Evolutionary conservation across 805 yeast genomes (phyloP).

Genomic region (Cephaloascus albidus): DNA sequence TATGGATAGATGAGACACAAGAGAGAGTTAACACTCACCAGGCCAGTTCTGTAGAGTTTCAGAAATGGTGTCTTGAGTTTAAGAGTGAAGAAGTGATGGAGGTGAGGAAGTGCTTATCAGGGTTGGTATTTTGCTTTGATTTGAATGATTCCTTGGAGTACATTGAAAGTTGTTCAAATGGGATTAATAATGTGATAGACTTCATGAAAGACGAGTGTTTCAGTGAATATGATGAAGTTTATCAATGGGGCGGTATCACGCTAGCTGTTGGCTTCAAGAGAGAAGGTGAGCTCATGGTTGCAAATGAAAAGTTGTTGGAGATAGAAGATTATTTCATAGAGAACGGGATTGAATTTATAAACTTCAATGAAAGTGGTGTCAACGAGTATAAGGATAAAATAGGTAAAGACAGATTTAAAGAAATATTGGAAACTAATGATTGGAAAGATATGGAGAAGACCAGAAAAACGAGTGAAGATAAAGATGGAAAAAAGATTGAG

Average conservation of each 20-base stretch:
- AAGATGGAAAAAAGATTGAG: constrained; percentile 6
- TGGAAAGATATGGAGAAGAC: constrained; percentile 30
- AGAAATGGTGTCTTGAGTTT: constrained; percentile 31
- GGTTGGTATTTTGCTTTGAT: constrained; percentile 32
- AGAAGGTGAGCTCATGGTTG: constrained; percentile 3
- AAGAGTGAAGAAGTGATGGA: constrained; percentile 24
- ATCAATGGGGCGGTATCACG: constrained; percentile 17
- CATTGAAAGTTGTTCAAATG: constrained; percentile 11
- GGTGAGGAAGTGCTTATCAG: constrained; percentile 35
- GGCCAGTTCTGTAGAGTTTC: constrained; percentile 9
- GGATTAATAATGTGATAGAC: constrained; percentile 6
- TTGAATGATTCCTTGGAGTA: constrained; percentile 11
- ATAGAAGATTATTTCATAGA: constrained; percentile 28
- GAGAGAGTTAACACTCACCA: constrained; percentile 29
- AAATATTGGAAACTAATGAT: constrained; percentile 37
- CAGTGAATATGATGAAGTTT: neutral
- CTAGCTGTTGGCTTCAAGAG: constrained; percentile 21
- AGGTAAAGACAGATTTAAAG: constrained; percentile 33
- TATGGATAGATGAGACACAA: constrained; percentile 22
- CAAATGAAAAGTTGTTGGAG: constrained; percentile 8
- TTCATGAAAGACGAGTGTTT: constrained; percentile 1
- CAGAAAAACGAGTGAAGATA: neutral
- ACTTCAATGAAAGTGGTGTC: constrained; percentile 16
- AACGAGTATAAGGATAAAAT: constrained; percentile 33
- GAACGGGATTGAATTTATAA: constrained; percentile 34